phyloP scores from a whole-genome alignment of 345 rosid species.

The Adansonia digitata region DNA sequence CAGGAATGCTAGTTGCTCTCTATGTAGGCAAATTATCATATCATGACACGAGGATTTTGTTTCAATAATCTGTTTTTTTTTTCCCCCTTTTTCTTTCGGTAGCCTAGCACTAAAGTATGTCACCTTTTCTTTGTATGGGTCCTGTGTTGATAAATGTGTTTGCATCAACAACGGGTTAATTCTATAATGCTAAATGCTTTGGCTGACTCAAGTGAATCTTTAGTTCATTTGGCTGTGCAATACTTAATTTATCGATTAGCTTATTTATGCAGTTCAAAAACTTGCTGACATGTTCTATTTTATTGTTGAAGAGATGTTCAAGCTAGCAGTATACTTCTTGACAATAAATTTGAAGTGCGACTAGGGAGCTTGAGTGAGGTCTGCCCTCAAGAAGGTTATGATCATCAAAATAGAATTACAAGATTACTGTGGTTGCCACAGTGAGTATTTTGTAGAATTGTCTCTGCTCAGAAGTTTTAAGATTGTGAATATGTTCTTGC shows the following conservation, averaged over 20 bases:
- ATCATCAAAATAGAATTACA: conserved; percentile 76
- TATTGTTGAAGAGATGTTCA: conserved; percentile 74
- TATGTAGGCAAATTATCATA: neutral
- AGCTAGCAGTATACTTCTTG: conserved; percentile 98
- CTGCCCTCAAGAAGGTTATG: conserved; percentile 80
- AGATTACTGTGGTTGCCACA: conserved; percentile 80
- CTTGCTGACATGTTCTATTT: conserved; percentile 25
- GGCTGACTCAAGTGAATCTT: neutral
- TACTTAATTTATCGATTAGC: neutral
- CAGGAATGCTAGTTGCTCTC: neutral
- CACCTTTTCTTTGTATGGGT: neutral
- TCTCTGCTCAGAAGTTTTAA: neutral
- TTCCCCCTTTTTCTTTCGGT: neutral
- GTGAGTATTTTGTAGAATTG: conserved; percentile 46
- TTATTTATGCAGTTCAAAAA: neutral
- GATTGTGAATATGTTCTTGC: neutral
- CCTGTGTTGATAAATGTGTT: neutral
- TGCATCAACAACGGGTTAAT: neutral
- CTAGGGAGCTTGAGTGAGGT: conserved; percentile 85
- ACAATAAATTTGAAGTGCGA: conserved; percentile 93
- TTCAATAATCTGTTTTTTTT: neutral
- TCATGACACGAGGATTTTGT: neutral
- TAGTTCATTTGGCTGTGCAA: neutral
- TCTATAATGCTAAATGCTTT: neutral
- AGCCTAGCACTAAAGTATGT: neutral